Evolutionary conservation across 2,329 filamentous ascomycete genomes (phyloP), one percentile per base, ranked within the genome.

Genomic region (Penicillium psychrosexuale): DNA sequence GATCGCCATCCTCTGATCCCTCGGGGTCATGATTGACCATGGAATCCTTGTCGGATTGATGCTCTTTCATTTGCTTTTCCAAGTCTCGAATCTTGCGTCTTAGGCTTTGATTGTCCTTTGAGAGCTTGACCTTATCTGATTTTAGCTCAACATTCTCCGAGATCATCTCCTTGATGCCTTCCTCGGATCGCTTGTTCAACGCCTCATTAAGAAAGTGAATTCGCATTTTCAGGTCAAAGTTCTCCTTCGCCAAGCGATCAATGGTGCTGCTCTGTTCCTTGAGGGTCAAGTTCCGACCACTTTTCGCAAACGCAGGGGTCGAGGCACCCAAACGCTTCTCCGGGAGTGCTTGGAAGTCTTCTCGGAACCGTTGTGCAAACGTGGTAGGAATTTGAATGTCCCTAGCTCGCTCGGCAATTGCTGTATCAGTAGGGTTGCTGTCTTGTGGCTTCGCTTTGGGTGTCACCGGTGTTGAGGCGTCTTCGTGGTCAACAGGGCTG

Each of bases 201-300:
- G 93, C 89, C 72, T 97, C 90, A 66, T 93, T 95, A 46, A 99
- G 82, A 69, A 97, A 99, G 80, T 97, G 95, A 61, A 97, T 94
- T 71, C 96, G 95, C 74, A 97, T 86, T 75, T 97, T 97, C 52
- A 97, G 78, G 70, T 97, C 93, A 70, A 97, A 99, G 62, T 99
- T 99, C 72, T 99, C 94, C 75, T 99, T 99, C 57, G 91, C 95
- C 2, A 97, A 81, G 56, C 92, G 86, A 73, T 99, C 94, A 61
- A 99, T 97, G 13, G 93, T 97, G 74, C 89, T 96, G 69, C 93
- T 96, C 74, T 99, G 94, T 74, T 99, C 94, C 72, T 97, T 97
- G 38, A 99, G 78, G 0, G 94, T 97, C 74, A 99, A 78, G 63
- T 84, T 90, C 66, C 83, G 86, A 19, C 86, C 85, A 42, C 81